phyloP scores from a whole-genome alignment of 2,329 filamentous ascomycete species.

The Grosmannia penicillata region DNA sequence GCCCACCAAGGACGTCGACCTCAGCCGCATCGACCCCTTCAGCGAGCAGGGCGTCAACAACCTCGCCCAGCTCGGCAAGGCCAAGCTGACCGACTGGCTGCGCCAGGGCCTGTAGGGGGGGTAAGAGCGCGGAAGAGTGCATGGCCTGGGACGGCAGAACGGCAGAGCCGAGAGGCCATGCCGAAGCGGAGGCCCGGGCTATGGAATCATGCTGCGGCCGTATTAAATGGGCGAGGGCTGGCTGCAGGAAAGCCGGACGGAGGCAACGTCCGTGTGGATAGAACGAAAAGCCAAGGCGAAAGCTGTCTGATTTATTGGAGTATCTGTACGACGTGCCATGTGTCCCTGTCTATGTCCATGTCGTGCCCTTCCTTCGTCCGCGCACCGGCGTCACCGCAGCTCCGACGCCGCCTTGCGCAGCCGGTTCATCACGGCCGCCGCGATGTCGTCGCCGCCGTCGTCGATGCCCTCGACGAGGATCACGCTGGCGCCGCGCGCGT shows the following conservation, averaged over 20 bases:
- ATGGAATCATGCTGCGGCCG: too few species aligned
- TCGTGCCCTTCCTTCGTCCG: neutral
- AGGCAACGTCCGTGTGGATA: too few species aligned
- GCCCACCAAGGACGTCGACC: constrained; percentile 76
- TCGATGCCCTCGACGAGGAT: constrained; percentile 87
- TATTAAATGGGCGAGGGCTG: too few species aligned
- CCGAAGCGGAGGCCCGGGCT: too few species aligned
- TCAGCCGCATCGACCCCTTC: constrained; percentile 78
- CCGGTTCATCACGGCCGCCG: constrained; percentile 75
- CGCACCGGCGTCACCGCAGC: constrained; percentile 21
- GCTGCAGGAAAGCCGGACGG: too few species aligned
- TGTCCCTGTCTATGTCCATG: neutral
- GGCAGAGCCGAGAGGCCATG: neutral
- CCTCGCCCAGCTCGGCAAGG: constrained; percentile 84
- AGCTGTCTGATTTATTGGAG: neutral
- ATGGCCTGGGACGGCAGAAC: neutral
- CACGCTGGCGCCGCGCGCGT: constrained; percentile 60
- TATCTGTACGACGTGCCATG: too few species aligned
- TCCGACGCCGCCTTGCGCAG: constrained; percentile 62
- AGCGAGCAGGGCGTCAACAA: constrained; percentile 93
- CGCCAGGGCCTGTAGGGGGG: constrained; percentile 56
- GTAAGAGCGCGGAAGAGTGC: constrained; percentile 3
- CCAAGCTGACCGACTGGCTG: constrained; percentile 80
- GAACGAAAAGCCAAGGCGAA: neutral
- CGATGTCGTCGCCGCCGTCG: constrained; percentile 67